A percentile compares a stretch with the other conserved stretches of the same genome.
Conservation (phyloP, 345 rosid genomes). For the Bretschneidera sinensis region DNA sequence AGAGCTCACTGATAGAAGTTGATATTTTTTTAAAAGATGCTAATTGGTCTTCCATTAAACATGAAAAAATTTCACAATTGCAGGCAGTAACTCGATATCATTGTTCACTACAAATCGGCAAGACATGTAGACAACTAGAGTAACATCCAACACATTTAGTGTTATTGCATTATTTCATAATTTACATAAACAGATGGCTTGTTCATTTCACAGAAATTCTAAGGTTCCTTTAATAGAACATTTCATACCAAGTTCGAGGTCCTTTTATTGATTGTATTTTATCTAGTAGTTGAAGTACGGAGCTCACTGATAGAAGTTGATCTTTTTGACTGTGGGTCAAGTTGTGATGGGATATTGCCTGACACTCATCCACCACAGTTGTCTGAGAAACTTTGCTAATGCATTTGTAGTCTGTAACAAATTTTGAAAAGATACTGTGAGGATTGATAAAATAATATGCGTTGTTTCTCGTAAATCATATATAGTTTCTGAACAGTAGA, state of each 20-base stretch:
- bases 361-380: constrained; percentile 4
- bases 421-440: constrained; percentile 7
- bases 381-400: constrained; percentile 10
- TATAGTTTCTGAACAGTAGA: neutral
- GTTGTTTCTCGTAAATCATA: neutral
- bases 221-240: constrained; percentile 18
- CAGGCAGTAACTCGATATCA: neutral
- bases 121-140: neutral
- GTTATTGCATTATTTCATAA: neutral
- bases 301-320: constrained; percentile 16
- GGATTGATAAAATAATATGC: constrained; percentile 9
- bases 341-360: constrained; percentile 9
- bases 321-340: constrained; percentile 5
- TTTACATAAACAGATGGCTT: neutral
- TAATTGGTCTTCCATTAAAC: neutral
- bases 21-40: neutral
- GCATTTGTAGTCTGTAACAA: constrained; percentile 35
- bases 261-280: constrained; percentile 13
- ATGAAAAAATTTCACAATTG: no score
- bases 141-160: neutral
- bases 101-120: neutral
- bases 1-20: neutral
- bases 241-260: constrained; percentile 19
- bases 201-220: constrained; percentile 16
- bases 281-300: constrained; percentile 15